Evolutionary conservation across 257 asterid genomes (phyloP).

Genomic region (Solanum arcanum): DNA sequence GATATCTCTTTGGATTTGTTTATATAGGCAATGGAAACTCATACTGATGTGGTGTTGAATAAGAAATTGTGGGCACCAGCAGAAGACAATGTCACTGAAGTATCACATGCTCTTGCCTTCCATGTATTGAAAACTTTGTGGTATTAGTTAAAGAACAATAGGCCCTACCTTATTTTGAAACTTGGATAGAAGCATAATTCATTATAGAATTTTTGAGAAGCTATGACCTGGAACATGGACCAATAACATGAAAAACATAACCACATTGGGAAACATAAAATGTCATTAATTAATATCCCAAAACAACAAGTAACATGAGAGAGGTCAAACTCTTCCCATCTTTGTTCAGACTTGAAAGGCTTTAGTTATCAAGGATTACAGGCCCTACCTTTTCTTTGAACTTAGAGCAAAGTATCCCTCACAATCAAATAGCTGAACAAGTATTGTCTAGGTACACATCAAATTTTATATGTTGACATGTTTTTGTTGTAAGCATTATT

Average conservation of each 20-base stretch:
- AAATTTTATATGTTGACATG: neutral
- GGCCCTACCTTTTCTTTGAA: no score
- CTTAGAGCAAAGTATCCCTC: neutral
- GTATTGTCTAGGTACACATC: neutral
- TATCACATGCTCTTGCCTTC: neutral
- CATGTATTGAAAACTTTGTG: neutral
- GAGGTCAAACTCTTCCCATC: neutral
- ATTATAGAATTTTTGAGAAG: neutral
- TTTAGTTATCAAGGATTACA: neutral
- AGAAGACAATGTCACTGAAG: neutral
- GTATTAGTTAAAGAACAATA: neutral
- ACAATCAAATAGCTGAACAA: neutral
- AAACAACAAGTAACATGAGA: neutral
- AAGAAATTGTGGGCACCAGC: neutral
- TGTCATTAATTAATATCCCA: neutral
- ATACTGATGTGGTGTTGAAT: neutral
- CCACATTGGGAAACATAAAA: neutral
- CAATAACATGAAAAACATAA: neutral
- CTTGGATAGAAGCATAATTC: neutral
- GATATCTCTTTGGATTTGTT: neutral
- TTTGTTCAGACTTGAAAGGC: neutral
- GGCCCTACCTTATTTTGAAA: neutral
- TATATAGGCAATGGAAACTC: neutral
- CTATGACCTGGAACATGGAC: neutral
- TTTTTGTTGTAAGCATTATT: slow-evolving; percentile 5